Evolutionary conservation across 345 rosid species (phyloP), one percentile per base, ranked within the genome.

Genomic region (Arabidopsis suecica): DNA sequence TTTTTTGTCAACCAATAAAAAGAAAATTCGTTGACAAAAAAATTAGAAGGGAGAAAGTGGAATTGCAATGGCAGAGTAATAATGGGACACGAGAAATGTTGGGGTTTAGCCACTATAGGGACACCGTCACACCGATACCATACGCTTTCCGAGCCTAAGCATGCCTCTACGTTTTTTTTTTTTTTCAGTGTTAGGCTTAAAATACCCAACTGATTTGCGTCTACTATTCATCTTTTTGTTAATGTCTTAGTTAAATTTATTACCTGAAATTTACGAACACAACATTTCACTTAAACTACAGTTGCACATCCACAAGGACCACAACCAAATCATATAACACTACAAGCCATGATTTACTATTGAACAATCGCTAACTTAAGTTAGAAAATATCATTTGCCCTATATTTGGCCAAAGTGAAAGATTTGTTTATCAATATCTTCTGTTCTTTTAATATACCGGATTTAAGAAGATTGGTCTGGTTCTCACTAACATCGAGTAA

Each of bases 1-100:
- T 28, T 28, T 28, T 28, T 16, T 7, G 54, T 49, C 54, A 49
- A 20, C 25, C 25, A 49, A 49, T 18, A 16, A 8, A 48, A 50
- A 22, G 30, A 61, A 41, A 61, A 41, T 41, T 61, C 25, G 65
- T 61, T 61, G 65, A 38, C 18, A 49, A 20, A 0, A 22, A 22
- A 40, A 22, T 23, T 5, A 13, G 28, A 12, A 1, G 59, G 36
- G 16, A 3, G 8, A 54, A 55, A 36, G 3, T 13, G 18, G 16
- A 55, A 6, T 55, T 13, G 9, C 18, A 54, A 5, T 4, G 32
- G 4, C 32, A 28, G 32, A 3, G 32, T 28, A 28, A 28, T 44
- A 47, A 7, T 7, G 3, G 51, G 51, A 47, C 4, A 44, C 48
- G 18, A 5, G 18, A 14, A 20, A 3, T 2, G 7, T 7, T 48